Conservation (phyloP, 2,329 filamentous ascomycete species). For the Phialophora expanda region DNA sequence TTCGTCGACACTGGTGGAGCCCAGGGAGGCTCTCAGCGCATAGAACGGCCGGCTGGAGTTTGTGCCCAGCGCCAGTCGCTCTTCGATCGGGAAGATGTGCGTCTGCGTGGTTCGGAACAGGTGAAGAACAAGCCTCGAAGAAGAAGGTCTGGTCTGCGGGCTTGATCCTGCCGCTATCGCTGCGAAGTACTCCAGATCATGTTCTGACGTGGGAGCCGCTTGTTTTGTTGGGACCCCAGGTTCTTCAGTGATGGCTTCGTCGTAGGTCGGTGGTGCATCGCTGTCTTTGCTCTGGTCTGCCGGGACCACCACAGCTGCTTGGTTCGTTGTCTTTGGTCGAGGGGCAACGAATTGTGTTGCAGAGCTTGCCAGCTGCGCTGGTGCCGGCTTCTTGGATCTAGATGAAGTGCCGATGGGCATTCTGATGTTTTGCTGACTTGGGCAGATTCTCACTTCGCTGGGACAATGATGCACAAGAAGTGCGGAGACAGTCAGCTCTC, state of each 20-base stretch:
- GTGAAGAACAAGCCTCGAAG: slow-evolving; percentile 2
- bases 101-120: not conserved
- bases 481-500: not conserved
- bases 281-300: slow-evolving; percentile 2
- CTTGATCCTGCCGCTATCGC: not conserved
- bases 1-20: not conserved
- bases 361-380: slow-evolving; percentile 1
- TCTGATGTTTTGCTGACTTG: not conserved
- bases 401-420: not conserved
- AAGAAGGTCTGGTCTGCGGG: not conserved
- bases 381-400: not conserved
- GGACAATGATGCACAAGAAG: not conserved
- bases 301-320: not conserved
- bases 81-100: slow-evolving; percentile 1
- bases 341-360: not conserved
- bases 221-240: not conserved
- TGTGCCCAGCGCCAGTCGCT: not conserved
- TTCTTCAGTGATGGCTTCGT: not conserved
- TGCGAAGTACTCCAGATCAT: not conserved
- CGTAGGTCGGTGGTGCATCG: slow-evolving; percentile 1
- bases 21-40: not conserved
- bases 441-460: not conserved
- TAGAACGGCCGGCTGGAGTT: not conserved
- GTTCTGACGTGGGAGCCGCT: not conserved
- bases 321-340: not conserved